A percentile compares a stretch with the other conserved stretches of the same genome.
These are phyloP conservation scores for Macadamia tetraphylla DNA, from an alignment of 164 flowering plant genomes.

Conservation along the genomic window DNA sequence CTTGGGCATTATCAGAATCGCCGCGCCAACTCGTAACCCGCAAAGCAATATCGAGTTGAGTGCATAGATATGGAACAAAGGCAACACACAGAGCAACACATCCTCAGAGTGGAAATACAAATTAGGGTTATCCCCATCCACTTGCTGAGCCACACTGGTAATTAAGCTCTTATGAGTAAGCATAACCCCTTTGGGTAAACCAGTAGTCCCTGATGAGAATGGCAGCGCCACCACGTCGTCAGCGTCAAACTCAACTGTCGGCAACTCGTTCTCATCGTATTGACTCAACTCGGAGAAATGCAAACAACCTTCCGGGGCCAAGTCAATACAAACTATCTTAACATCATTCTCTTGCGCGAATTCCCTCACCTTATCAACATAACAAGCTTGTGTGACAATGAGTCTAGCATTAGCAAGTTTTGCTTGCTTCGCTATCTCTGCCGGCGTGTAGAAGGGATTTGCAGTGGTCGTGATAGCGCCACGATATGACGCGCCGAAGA, in stretches of 20 bases:
- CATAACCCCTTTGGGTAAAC: slow-evolving; percentile 95
- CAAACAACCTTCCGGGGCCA: slow-evolving; percentile 33
- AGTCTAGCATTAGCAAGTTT: slow-evolving; percentile 42
- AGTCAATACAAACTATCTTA: slow-evolving; percentile 45
- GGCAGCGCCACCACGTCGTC: slow-evolving; percentile 85
- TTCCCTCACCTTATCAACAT: slow-evolving; percentile 44
- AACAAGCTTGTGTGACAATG: slow-evolving; percentile 49
- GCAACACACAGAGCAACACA: slow-evolving; percentile 71
- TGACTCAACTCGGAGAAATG: slow-evolving; percentile 48
- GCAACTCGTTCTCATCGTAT: slow-evolving; percentile 46
- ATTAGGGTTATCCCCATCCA: slow-evolving; percentile 94
- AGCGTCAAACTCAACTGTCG: slow-evolving; percentile 44
- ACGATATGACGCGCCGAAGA: slow-evolving; percentile 66
- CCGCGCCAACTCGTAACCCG: slow-evolving; percentile 71
- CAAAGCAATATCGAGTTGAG: slow-evolving; percentile 72
- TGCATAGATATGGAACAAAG: slow-evolving; percentile 82
- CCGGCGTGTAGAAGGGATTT: slow-evolving; percentile 71
- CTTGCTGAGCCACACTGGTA: slow-evolving; percentile 87
- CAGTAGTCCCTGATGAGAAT: slow-evolving; percentile 93
- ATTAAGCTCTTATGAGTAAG: slow-evolving; percentile 68
- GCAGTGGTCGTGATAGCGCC: slow-evolving; percentile 77
- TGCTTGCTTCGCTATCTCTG: slow-evolving; percentile 69
- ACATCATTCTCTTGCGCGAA: slow-evolving; percentile 31
- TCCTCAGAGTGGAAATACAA: slow-evolving; percentile 53
- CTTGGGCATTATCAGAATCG: slow-evolving; percentile 71